phyloP scores from a whole-genome alignment of 768 basidiomycete genomes.

The Lactifluus hygrophoroides region DNA sequence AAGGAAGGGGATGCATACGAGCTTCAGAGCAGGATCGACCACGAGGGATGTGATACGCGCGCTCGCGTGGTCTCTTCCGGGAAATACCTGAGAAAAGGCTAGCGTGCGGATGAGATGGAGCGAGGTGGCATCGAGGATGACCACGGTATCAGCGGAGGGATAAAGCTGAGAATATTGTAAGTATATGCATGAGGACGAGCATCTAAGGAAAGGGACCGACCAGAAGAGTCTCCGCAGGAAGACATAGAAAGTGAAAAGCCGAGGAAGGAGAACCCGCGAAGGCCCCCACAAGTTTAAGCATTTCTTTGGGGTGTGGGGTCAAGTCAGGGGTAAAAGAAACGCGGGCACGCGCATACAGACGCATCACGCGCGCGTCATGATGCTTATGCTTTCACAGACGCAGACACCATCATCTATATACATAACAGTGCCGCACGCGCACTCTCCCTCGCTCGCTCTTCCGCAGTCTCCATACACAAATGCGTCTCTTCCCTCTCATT shows the following conservation, averaged over 20 bases:
- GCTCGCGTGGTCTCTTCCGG: constrained; percentile 38
- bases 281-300: constrained; percentile 40
- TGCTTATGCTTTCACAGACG: too few relatives aligned
- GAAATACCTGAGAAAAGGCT: constrained; percentile 76
- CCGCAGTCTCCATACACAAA: constrained; percentile 11
- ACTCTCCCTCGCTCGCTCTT: background rate
- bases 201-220: constrained; percentile 34
- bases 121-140: constrained; percentile 62
- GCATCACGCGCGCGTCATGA: background rate
- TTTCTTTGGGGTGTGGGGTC: constrained; percentile 15
- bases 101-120: constrained; percentile 61
- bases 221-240: constrained; percentile 48
- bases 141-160: constrained; percentile 58
- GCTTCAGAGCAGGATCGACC: constrained; percentile 72
- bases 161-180: constrained; percentile 44
- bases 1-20: constrained; percentile 42
- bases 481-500: background rate
- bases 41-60: constrained; percentile 51
- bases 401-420: background rate
- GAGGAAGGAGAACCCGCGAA: constrained; percentile 46
- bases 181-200: constrained; percentile 13
- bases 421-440: background rate
- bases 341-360: background rate
- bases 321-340: background rate
- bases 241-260: constrained; percentile 47